These are phyloP conservation scores for Phaeotremella fagi DNA, from an alignment of 768 basidiomycete species.

Conservation along the genomic window DNA sequence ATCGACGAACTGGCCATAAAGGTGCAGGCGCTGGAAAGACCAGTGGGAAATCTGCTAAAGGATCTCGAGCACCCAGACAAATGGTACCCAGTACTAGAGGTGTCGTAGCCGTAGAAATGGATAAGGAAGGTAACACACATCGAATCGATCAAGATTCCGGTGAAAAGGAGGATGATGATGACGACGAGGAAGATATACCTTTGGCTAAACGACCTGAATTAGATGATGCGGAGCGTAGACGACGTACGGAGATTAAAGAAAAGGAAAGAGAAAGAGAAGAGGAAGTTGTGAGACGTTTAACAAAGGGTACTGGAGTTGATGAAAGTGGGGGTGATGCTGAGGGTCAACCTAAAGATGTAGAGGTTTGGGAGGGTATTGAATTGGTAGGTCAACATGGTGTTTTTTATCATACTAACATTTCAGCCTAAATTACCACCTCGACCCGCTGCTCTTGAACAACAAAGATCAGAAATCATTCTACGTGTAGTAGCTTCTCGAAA, in stretches of 20 bases:
- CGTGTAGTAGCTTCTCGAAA: constrained; percentile 78
- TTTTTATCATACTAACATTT: constrained; percentile 1
- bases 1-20: not conserved
- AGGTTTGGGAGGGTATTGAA: constrained; percentile 46
- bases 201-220: constrained; percentile 51
- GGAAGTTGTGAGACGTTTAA: constrained; percentile 55
- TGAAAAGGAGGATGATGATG: constrained; percentile 27
- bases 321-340: constrained; percentile 18
- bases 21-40: constrained; percentile 12
- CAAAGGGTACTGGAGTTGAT: constrained; percentile 75
- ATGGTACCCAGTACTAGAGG: constrained; percentile 34
- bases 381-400: constrained; percentile 27
- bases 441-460: constrained; percentile 71
- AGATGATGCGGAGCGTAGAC: constrained; percentile 32
- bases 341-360: constrained; percentile 15
- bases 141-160: constrained; percentile 53
- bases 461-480: constrained; percentile 75
- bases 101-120: constrained; percentile 39
- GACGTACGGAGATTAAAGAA: constrained; percentile 36
- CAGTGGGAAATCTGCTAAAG: constrained; percentile 25
- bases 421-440: constrained; percentile 58
- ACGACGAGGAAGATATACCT: constrained; percentile 59
- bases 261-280: constrained; percentile 39
- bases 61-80: constrained; percentile 16
- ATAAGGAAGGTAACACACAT: constrained; percentile 63